These are phyloP conservation scores for Heimioporus sp. DNA, from an alignment of 768 basidiomycete species.

Conservation along the genomic window DNA sequence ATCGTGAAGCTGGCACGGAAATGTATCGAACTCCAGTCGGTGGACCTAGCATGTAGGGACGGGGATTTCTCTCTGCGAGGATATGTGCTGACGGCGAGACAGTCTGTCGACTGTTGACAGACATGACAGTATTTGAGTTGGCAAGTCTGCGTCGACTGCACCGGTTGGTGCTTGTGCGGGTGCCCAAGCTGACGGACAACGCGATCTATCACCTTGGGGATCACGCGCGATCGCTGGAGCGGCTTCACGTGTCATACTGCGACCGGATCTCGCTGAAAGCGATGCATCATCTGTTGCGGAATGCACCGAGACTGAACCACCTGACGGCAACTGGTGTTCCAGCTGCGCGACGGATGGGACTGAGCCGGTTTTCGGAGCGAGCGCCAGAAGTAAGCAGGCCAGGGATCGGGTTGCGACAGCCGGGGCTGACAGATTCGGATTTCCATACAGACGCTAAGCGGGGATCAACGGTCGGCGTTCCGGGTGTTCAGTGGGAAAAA, in stretches of 20 bases:
- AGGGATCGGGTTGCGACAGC: background rate
- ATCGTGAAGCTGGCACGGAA: slow-evolving; percentile 64
- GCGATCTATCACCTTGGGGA: slow-evolving; percentile 77
- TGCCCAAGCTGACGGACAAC: slow-evolving; percentile 82
- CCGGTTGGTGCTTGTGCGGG: slow-evolving; percentile 76
- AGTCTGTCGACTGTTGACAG: slow-evolving; percentile 85
- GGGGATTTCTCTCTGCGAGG: slow-evolving; percentile 12
- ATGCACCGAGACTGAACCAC: slow-evolving; percentile 61
- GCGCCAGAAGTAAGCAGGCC: slow-evolving; percentile 54
- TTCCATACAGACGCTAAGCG: slow-evolving; percentile 53
- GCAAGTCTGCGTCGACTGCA: slow-evolving; percentile 66
- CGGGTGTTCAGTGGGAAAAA: slow-evolving; percentile 78
- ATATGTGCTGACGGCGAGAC: slow-evolving; percentile 16
- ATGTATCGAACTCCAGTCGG: slow-evolving; percentile 72
- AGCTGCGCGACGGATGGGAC: slow-evolving; percentile 64
- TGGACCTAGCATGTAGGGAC: slow-evolving; percentile 83
- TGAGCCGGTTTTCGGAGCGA: slow-evolving; percentile 73
- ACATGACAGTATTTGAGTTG: slow-evolving; percentile 81
- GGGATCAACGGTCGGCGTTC: slow-evolving; percentile 66
- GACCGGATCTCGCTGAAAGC: slow-evolving; percentile 75
- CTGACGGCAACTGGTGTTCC: slow-evolving; percentile 80
- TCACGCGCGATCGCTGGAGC: slow-evolving; percentile 65
- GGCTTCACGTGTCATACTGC: slow-evolving; percentile 87
- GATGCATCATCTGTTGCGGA: slow-evolving; percentile 64
- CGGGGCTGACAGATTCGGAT: slow-evolving; percentile 1